Evolutionary conservation across 2,329 filamentous ascomycete genomes (phyloP).

Genomic region (Aspergillus neoniger): DNA sequence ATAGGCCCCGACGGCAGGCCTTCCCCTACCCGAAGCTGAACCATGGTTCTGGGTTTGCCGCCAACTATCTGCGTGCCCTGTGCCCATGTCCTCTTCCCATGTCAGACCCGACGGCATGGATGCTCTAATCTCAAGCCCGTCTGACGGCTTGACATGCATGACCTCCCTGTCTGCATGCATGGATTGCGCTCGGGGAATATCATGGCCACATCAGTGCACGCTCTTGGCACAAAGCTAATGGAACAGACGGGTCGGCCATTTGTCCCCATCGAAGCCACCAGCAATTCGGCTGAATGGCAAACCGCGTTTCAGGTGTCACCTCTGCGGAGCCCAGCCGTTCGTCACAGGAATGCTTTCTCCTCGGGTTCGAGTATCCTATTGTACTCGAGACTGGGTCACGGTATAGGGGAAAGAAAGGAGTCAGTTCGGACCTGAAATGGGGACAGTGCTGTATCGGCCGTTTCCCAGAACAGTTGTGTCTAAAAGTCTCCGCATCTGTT

Average conservation of each 20-base stretch:
- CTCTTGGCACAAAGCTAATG: constrained; percentile 4
- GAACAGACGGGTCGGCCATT: neutral
- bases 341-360: neutral
- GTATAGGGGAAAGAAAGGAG: neutral
- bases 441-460: neutral
- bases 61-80: constrained; percentile 17
- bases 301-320: constrained; percentile 1
- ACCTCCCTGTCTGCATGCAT: constrained; percentile 21
- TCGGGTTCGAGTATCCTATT: neutral
- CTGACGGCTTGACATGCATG: constrained; percentile 26
- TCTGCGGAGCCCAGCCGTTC: neutral
- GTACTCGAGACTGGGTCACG: neutral
- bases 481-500: constrained; percentile 17
- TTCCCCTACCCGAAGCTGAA: constrained; percentile 34
- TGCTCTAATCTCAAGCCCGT: constrained; percentile 17
- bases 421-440: neutral
- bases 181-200: constrained; percentile 6
- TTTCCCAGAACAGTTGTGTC: constrained; percentile 6
- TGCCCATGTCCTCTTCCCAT: constrained; percentile 10
- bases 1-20: constrained; percentile 18
- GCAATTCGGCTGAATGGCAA: neutral
- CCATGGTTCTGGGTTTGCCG: constrained; percentile 39
- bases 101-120: constrained; percentile 32
- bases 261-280: constrained; percentile 6
- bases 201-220: neutral